These are phyloP conservation scores for Naganishia onofrii DNA, from an alignment of 768 basidiomycete species.

Conservation along the genomic window DNA sequence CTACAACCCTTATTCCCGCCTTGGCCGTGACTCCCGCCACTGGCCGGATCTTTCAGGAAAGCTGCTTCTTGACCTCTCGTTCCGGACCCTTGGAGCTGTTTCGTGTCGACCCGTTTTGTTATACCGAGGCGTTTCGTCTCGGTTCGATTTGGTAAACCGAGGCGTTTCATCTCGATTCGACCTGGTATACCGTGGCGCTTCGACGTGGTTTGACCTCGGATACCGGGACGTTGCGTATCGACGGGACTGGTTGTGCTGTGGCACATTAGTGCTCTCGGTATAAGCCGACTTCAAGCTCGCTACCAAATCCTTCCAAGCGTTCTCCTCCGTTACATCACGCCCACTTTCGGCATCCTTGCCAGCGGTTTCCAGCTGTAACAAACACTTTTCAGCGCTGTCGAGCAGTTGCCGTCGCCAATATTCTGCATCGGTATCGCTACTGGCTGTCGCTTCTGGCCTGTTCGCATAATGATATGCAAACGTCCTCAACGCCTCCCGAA, in stretches of 20 bases:
- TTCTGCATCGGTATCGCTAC: background rate
- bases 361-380: background rate
- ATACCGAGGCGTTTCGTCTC: too few species aligned
- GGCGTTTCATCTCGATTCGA: too few species aligned
- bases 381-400: background rate
- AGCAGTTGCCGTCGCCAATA: conserved; percentile 19
- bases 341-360: conserved; percentile 2
- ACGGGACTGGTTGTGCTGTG: background rate
- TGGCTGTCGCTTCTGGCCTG: background rate
- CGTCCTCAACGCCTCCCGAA: conserved; percentile 14
- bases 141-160: too few species aligned
- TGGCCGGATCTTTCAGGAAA: background rate
- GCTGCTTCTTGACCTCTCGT: background rate
- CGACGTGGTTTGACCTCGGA: too few species aligned
- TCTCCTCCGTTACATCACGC: conserved; percentile 5
- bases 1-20: background rate
- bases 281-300: background rate
- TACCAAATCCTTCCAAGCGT: background rate
- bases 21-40: background rate
- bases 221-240: background rate
- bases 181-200: too few species aligned
- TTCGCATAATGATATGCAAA: background rate
- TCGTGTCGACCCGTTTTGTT: too few species aligned
- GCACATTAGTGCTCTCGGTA: background rate
- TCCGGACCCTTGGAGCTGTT: too few species aligned